phyloP scores from a whole-genome alignment of 768 basidiomycete genomes.

The Dentipellis fragilis region DNA sequence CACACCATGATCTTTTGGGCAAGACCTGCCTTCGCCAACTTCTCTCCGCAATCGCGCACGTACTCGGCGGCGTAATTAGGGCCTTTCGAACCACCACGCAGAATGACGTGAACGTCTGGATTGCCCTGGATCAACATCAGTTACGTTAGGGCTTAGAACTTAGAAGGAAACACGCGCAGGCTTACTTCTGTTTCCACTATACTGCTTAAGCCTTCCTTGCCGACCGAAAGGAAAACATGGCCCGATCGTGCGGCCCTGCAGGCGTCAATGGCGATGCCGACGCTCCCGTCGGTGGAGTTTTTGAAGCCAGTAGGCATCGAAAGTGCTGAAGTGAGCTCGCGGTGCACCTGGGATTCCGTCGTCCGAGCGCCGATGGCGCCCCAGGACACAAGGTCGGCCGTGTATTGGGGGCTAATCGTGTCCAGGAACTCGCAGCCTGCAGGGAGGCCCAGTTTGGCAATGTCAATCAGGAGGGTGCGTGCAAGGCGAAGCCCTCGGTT shows the following conservation, averaged over 20 bases:
- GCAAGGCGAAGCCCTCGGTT: conserved; percentile 92
- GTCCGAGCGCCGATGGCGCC: conserved; percentile 93
- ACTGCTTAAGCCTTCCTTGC: conserved; percentile 90
- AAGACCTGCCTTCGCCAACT: conserved; percentile 72
- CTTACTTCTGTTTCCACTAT: conserved; percentile 87
- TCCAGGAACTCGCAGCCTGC: conserved; percentile 96
- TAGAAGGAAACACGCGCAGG: background rate
- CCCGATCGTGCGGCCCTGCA: conserved; percentile 85
- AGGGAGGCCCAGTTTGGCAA: conserved; percentile 86
- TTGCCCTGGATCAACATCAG: conserved; percentile 49
- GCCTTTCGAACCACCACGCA: conserved; percentile 82
- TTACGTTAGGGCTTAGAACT: too few relatives aligned
- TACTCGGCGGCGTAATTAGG: conserved; percentile 82
- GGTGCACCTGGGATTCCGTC: conserved; percentile 89
- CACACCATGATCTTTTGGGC: conserved; percentile 79
- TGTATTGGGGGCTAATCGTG: conserved; percentile 75
- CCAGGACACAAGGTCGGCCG: conserved; percentile 89
- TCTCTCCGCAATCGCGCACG: conserved; percentile 65
- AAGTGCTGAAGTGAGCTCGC: conserved; percentile 78
- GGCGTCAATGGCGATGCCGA: conserved; percentile 89
- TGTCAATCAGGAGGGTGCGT: conserved; percentile 75
- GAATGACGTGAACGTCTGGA: conserved; percentile 86
- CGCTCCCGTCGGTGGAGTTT: conserved; percentile 91
- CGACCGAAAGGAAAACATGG: conserved; percentile 94
- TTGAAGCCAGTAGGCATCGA: conserved; percentile 98